A percentile compares a stretch with the other conserved stretches of the same genome.
Evolutionary conservation across 306 rosid genomes (phyloP).

Genomic region (Castanea crenata): DNA sequence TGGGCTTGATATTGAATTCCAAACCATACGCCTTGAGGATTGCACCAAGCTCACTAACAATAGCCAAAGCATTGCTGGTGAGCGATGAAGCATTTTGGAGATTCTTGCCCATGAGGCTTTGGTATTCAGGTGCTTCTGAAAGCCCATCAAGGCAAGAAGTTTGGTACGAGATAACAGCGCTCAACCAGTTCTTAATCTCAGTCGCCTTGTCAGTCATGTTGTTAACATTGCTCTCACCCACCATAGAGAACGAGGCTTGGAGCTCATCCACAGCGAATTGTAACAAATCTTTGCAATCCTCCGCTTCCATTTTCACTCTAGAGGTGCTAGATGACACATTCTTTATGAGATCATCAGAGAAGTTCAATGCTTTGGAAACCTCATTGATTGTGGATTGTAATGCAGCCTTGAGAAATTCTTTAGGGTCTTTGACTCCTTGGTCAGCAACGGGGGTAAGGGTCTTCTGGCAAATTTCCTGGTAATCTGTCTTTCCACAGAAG

Average conservation of each 20-base stretch:
- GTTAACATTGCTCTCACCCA: slow-evolving; percentile 27
- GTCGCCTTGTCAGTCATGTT: slow-evolving; percentile 14
- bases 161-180: slow-evolving; percentile 51
- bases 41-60: slow-evolving; percentile 26
- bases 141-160: slow-evolving; percentile 47
- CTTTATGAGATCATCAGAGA: slow-evolving; percentile 34
- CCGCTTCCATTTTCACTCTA: slow-evolving; percentile 39
- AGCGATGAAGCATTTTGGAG: slow-evolving; percentile 17
- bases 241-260: slow-evolving; percentile 18
- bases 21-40: slow-evolving; percentile 32
- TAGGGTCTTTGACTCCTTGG: slow-evolving; percentile 28
- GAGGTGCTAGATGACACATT: slow-evolving; percentile 16
- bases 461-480: slow-evolving; percentile 39
- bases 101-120: neutral
- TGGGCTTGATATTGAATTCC: slow-evolving; percentile 35
- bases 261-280: slow-evolving; percentile 43
- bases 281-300: slow-evolving; percentile 63
- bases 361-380: slow-evolving; percentile 46
- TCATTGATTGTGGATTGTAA: slow-evolving; percentile 35
- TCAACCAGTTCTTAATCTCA: slow-evolving; percentile 65
- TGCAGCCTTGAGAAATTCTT: slow-evolving; percentile 35
- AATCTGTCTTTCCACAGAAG: slow-evolving; percentile 44
- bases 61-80: slow-evolving; percentile 55
- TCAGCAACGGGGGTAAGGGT: slow-evolving; percentile 30
- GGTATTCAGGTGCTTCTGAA: slow-evolving; percentile 4